Conservation (phyloP, 2,329 filamentous ascomycete genomes). For the Phyllosticta citriasiana region DNA sequence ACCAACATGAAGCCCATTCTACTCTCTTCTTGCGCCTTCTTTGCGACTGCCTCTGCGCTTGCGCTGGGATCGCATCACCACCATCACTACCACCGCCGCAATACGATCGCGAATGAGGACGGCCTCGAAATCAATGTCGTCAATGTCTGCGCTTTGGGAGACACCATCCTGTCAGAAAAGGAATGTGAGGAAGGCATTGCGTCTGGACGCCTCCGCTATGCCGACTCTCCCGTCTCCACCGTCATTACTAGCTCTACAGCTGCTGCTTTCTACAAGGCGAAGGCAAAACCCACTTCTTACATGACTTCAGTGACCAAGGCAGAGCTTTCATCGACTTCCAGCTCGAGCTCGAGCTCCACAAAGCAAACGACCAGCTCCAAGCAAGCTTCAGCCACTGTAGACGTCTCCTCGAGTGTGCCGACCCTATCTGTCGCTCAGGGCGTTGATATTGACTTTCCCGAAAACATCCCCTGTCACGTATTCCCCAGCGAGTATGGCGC, state of each 20-base stretch:
- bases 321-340: slow-evolving; percentile 26
- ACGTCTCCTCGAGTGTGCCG: slow-evolving; percentile 13
- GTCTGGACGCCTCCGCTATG: slow-evolving; percentile 54
- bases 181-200: slow-evolving; percentile 64
- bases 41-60: slow-evolving; percentile 4
- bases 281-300: slow-evolving; percentile 3
- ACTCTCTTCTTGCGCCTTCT: background rate
- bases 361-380: slow-evolving; percentile 1
- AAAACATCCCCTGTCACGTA: slow-evolving; percentile 55
- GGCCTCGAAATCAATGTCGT: slow-evolving; percentile 51
- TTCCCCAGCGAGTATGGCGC: slow-evolving; percentile 82
- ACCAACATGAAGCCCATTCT: background rate
- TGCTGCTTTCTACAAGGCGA: slow-evolving; percentile 11
- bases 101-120: slow-evolving; percentile 19
- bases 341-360: slow-evolving; percentile 19
- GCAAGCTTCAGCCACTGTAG: slow-evolving; percentile 12
- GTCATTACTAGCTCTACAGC: slow-evolving; percentile 37
- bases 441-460: slow-evolving; percentile 61
- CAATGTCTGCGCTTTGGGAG: slow-evolving; percentile 63
- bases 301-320: slow-evolving; percentile 15
- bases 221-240: slow-evolving; percentile 5
- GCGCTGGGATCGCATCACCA: slow-evolving; percentile 7
- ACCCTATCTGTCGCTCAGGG: slow-evolving; percentile 33
- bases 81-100: slow-evolving; percentile 3
- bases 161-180: slow-evolving; percentile 47